These are phyloP conservation scores for Euphorbia pulcherrima DNA, from an alignment of 345 rosid species.

Conservation along the genomic window DNA sequence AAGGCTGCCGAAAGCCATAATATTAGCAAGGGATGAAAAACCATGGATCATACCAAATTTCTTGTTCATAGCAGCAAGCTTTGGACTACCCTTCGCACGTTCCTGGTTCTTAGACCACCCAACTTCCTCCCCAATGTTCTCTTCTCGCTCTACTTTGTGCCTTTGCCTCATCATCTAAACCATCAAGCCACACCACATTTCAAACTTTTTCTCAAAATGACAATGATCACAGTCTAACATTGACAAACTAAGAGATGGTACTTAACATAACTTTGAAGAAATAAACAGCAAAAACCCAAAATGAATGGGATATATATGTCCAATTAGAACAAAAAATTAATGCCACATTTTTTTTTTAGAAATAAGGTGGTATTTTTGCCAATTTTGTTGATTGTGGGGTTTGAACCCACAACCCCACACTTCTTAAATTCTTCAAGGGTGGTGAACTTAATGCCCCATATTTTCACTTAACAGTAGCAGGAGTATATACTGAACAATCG, in stretches of 20 bases:
- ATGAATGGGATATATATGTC: not conserved
- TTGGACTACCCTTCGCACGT: conserved; percentile 71
- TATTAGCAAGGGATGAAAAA: conserved; percentile 85
- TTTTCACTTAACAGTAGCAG: not conserved
- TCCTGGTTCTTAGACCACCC: conserved; percentile 91
- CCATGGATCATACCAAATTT: conserved; percentile 99
- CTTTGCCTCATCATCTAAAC: conserved; percentile 94
- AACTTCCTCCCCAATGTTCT: conserved; percentile 66
- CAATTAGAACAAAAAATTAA: not conserved
- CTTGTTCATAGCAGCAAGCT: conserved; percentile 96
- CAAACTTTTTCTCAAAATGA: not conserved
- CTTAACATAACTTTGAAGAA: not conserved
- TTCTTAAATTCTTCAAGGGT: too few species aligned
- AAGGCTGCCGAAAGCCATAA: conserved; percentile 85
- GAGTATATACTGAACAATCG: not conserved
- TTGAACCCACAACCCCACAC: too few species aligned
- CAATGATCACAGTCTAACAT: not conserved
- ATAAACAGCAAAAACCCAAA: not conserved
- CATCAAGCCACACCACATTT: conserved; percentile 10
- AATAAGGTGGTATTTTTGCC: too few species aligned
- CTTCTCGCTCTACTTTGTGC: conserved; percentile 87
- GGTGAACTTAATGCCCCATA: not conserved
- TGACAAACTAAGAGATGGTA: not conserved
- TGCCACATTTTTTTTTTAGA: too few species aligned
- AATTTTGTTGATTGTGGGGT: too few species aligned